Base-by-base conservation (phyloP, 2,329 filamentous ascomycete genomes). In the Pestalotiopsis sp. region DNA sequence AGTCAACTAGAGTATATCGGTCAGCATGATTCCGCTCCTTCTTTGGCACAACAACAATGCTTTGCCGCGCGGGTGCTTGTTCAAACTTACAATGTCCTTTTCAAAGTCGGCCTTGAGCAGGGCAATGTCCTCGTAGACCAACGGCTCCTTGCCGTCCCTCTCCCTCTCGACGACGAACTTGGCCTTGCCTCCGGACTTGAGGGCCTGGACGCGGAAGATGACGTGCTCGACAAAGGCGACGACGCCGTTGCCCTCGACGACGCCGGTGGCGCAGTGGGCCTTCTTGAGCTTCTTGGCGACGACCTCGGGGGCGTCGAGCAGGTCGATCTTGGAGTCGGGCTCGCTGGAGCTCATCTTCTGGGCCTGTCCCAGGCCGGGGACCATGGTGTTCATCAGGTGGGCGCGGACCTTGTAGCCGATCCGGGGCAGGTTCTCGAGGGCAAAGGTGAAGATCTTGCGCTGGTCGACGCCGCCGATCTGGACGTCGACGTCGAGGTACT, bases 391-490 rank as follows among this genome's bases (percentile, higher is more conserved):
- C 86, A 94, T 91, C 68, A 94, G 90, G 73, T 76, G 92, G 86
- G 76, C 93, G 82, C 82, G 57, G 71, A 74, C 89, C 74, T 89
- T 89, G 86, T 97, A 98, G 65, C 94, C 94, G 62, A 99, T 83
- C 80, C 92, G 94, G 13, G 94, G 94, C 38, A 98, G 83, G 82
- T 91, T 92, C 73, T 98, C 95, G 72, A 92, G 92, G 4, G 95
- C 94, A 3, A 94, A 89, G 0, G 91, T 91, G 79, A 97, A 97
- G 71, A 97, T 90, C 82, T 97, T 98, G 69, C 94, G 85, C 83
- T 97, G 95, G 76, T 98, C 95, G 65, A 92, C 68, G 76, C 92
- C 94, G 68, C 95, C 95, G 71, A 98, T 95, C 77, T 99, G 94
- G 2, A 89, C 92, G 79, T 99, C 95, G 4, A 95, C 93, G 68